Conservation (phyloP, 192 early-diverging fungal genomes). For the Coemansia sp. region DNA sequence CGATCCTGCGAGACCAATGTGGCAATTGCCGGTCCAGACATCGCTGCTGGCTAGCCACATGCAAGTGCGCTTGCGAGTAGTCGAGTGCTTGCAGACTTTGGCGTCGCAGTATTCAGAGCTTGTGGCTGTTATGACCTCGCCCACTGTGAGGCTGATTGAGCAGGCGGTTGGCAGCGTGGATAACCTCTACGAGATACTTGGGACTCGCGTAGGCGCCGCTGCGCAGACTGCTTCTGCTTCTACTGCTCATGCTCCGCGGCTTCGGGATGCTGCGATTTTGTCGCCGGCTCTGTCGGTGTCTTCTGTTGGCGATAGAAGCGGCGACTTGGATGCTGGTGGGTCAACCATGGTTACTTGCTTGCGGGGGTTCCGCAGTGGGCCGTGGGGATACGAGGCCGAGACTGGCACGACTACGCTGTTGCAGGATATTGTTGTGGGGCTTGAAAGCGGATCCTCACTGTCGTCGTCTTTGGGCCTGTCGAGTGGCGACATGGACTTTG, state of each 20-base stretch:
- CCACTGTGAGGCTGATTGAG: slow-evolving; percentile 31
- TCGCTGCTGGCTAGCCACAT: slow-evolving; percentile 20
- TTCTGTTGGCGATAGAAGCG: neutral
- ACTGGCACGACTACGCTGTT: slow-evolving; percentile 43
- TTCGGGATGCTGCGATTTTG: neutral
- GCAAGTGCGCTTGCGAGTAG: slow-evolving; percentile 22
- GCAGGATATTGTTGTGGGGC: neutral
- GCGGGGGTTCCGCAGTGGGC: slow-evolving; percentile 22
- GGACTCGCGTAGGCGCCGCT: slow-evolving; percentile 10
- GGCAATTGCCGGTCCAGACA: slow-evolving; percentile 15
- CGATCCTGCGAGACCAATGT: slow-evolving; percentile 6
- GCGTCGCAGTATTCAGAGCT: neutral
- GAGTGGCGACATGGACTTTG: slow-evolving; percentile 19
- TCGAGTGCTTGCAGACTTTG: slow-evolving; percentile 24
- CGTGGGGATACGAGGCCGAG: slow-evolving; percentile 50
- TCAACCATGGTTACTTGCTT: neutral
- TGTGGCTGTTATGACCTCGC: slow-evolving; percentile 7
- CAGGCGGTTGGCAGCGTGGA: slow-evolving; percentile 20
- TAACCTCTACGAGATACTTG: slow-evolving; percentile 23
- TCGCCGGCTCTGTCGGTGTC: slow-evolving; percentile 1
- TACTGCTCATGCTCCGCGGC: neutral
- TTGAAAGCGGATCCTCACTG: neutral
- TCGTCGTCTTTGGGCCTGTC: neutral
- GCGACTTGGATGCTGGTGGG: neutral
- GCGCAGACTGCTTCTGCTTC: neutral